phyloP scores from a whole-genome alignment of 2,329 filamentous ascomycete genomes.

The Colletotrichum gloeosporioides region DNA sequence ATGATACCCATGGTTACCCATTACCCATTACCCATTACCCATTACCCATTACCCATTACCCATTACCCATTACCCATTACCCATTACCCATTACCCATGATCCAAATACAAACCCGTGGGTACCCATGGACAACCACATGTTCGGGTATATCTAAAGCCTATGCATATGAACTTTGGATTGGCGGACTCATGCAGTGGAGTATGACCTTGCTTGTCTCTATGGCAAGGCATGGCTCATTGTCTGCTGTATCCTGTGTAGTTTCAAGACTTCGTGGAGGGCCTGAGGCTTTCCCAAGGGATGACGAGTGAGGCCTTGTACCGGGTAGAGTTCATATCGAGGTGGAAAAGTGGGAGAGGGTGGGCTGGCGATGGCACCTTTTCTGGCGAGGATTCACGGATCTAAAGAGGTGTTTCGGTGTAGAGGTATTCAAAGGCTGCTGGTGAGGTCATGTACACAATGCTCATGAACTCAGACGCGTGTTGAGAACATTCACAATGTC shows the following conservation, averaged over 20 bases:
- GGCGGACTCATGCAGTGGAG: background rate
- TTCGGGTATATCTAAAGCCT: background rate
- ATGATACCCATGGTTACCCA: background rate
- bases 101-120: background rate
- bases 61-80: no score
- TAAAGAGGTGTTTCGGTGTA: background rate
- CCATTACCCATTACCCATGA: background rate
- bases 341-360: background rate
- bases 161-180: background rate
- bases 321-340: background rate
- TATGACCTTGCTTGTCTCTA: background rate
- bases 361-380: background rate
- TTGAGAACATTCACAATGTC: no score
- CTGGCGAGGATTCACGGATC: background rate
- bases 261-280: background rate
- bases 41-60: no score
- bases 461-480: no score
- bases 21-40: no score
- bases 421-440: no score
- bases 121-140: background rate
- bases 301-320: background rate
- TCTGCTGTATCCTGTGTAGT: rapidly evolving
- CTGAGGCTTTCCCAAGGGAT: background rate
- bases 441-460: no score
- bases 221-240: background rate